Evolutionary conservation across 768 basidiomycete genomes (phyloP).

Genomic region (Candolleomyces aberdarensis): DNA sequence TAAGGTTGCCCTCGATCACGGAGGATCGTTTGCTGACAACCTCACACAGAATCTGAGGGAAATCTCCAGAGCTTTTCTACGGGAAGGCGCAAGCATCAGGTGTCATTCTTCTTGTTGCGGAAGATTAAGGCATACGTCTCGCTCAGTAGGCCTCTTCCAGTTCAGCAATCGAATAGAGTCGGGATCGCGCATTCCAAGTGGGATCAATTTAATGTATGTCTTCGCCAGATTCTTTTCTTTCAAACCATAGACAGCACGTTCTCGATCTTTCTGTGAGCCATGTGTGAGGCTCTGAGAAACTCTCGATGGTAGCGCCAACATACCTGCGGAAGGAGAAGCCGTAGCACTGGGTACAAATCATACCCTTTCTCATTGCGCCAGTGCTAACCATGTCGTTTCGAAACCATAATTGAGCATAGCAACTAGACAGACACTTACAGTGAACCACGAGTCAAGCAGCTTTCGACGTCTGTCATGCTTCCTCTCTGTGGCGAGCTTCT

Average conservation of each 20-base stretch:
- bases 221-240: conserved; percentile 96
- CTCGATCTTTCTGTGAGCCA: conserved; percentile 79
- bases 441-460: conserved; percentile 75
- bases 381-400: conserved; percentile 42
- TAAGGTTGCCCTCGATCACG: conserved; percentile 67
- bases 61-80: conserved; percentile 79
- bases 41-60: conserved; percentile 82
- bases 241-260: conserved; percentile 87
- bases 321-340: conserved; percentile 88
- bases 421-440: conserved; percentile 43
- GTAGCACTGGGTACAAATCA: conserved; percentile 87
- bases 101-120: background rate
- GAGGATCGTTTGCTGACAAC: conserved; percentile 84
- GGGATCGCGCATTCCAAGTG: conserved; percentile 72
- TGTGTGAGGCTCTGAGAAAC: background rate
- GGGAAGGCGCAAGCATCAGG: background rate
- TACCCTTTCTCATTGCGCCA: conserved; percentile 86
- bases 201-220: conserved; percentile 86
- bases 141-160: conserved; percentile 84
- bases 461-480: conserved; percentile 73
- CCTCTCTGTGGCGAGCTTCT: conserved; percentile 66
- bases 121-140: conserved; percentile 43
- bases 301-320: conserved; percentile 6
- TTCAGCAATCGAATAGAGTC: conserved; percentile 81
- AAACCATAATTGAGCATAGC: background rate